A percentile compares a stretch with the other conserved stretches of the same genome.
Conservation (phyloP, 1,139 yeast genomes). For the Meyerozyma smithsonii region DNA sequence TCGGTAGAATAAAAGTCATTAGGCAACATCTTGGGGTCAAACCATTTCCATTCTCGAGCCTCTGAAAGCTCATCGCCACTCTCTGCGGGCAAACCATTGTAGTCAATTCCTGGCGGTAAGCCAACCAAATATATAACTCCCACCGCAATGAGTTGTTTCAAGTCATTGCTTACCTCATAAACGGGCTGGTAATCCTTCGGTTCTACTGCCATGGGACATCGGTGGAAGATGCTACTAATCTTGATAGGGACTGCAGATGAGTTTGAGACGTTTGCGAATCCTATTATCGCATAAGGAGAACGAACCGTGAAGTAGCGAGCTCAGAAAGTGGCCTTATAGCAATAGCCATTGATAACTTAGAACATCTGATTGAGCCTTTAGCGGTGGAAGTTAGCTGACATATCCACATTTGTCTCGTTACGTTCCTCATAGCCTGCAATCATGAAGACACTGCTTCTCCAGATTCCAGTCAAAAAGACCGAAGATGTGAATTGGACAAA, state of each 20-base stretch:
- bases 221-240: too few species aligned
- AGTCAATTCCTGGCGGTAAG: slow-evolving; percentile 29
- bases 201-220: too few species aligned
- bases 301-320: too few species aligned
- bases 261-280: neutral
- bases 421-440: neutral
- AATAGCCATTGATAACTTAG: too few species aligned
- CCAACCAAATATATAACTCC: slow-evolving; percentile 44
- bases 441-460: slow-evolving; percentile 36
- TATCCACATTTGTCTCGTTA: neutral
- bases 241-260: neutral
- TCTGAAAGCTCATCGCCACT: neutral
- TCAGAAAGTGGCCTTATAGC: too few species aligned
- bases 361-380: too few species aligned
- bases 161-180: slow-evolving; percentile 29
- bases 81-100: slow-evolving; percentile 12
- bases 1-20: neutral
- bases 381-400: too few species aligned
- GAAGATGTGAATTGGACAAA: slow-evolving; percentile 61
- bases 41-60: slow-evolving; percentile 47
- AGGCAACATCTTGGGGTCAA: slow-evolving; percentile 27
- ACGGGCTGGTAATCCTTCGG: neutral
- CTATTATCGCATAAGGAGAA: neutral
- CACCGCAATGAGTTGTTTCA: slow-evolving; percentile 35
- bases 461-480: slow-evolving; percentile 48